These are phyloP conservation scores for Alternaria hordeiaustralica DNA, from an alignment of 2,329 filamentous ascomycete species.

Conservation along the genomic window DNA sequence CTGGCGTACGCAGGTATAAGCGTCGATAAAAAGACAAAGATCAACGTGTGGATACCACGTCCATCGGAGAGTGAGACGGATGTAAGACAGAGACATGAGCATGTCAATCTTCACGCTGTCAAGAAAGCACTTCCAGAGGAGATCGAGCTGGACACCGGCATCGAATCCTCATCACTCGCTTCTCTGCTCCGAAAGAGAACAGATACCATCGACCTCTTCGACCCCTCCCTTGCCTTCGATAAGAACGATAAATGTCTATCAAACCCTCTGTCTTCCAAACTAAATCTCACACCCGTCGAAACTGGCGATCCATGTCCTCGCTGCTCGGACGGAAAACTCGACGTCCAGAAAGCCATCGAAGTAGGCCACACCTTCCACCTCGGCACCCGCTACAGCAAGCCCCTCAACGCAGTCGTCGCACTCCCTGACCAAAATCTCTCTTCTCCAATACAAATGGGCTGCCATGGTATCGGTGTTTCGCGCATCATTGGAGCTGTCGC, in stretches of 20 bases:
- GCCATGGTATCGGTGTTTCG: conserved; percentile 92
- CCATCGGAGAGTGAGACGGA: background rate
- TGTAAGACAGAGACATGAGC: conserved; percentile 33
- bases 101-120: conserved; percentile 67
- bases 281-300: conserved; percentile 68
- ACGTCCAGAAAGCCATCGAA: conserved; percentile 78
- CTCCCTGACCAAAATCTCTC: conserved; percentile 48
- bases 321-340: conserved; percentile 69
- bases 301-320: conserved; percentile 75
- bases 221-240: conserved; percentile 16
- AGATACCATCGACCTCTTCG: conserved; percentile 23
- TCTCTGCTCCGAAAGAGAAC: conserved; percentile 28
- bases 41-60: conserved; percentile 61
- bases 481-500: conserved; percentile 88
- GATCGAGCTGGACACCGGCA: conserved; percentile 72
- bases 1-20: conserved; percentile 69
- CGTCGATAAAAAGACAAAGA: conserved; percentile 69
- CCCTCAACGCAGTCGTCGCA: conserved; percentile 70
- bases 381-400: conserved; percentile 83
- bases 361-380: conserved; percentile 95
- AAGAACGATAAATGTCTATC: conserved; percentile 1
- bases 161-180: conserved; percentile 55
- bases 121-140: conserved; percentile 61
- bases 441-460: conserved; percentile 86
- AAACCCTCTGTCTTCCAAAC: background rate